A percentile compares a stretch with the other conserved stretches of the same genome.
phyloP scores from a whole-genome alignment of 257 asterid genomes.

The Solanum peruvianum region DNA sequence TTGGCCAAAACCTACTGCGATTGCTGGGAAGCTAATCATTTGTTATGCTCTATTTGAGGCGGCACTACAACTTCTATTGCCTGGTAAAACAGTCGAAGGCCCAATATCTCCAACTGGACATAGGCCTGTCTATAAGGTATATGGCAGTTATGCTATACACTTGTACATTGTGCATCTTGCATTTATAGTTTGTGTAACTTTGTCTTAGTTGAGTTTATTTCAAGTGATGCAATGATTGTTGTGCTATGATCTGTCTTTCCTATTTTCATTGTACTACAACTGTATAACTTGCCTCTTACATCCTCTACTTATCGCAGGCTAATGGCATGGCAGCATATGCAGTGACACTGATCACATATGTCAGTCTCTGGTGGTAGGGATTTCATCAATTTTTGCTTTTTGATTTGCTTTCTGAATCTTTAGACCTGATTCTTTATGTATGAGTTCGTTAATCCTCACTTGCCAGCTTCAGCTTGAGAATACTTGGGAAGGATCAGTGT shows the following conservation, averaged over 20 bases:
- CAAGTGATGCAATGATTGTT: background rate
- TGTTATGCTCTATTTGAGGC: conserved; percentile 81
- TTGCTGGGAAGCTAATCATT: conserved; percentile 68
- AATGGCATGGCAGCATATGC: conserved; percentile 82
- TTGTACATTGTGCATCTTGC: background rate
- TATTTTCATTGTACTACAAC: background rate
- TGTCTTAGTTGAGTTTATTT: background rate
- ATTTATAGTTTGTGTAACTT: background rate
- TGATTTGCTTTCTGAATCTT: background rate
- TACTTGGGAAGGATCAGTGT: background rate
- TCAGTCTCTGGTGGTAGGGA: conserved; percentile 87
- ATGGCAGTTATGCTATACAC: background rate
- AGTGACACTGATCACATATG: conserved; percentile 59
- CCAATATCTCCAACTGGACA: conserved; percentile 89
- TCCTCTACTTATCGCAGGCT: conserved; percentile 41
- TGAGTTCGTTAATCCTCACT: background rate
- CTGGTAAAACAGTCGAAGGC: conserved; percentile 83
- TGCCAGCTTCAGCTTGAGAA: background rate
- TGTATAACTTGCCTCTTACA: background rate
- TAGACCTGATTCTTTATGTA: background rate
- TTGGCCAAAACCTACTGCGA: conserved; percentile 77
- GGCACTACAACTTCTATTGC: conserved; percentile 76
- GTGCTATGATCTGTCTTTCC: background rate
- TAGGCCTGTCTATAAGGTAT: conserved; percentile 82
- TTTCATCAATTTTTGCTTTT: background rate